Percentiles rank a stretch among this genome's conserved stretches.
Conservation (phyloP, 106 monocot species). For the Alisma plantagoaquatica region DNA sequence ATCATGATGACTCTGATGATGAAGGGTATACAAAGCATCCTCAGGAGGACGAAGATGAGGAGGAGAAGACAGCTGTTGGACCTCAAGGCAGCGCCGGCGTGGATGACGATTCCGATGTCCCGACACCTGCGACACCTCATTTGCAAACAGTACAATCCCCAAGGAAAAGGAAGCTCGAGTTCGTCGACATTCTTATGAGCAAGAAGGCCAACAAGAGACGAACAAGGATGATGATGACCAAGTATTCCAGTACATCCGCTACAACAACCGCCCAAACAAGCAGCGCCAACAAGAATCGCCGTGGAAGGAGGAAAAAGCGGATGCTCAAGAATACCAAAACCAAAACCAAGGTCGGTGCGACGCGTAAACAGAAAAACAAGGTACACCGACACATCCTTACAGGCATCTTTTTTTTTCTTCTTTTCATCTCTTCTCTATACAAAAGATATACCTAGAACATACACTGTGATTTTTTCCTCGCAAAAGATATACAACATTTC, state of each 20-base stretch:
- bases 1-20: no score
- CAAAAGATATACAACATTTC: no score
- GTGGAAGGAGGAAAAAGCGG: neutral
- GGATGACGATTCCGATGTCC: neutral
- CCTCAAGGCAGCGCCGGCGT: no score
- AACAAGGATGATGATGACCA: neutral
- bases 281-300: no score
- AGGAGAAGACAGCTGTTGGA: neutral
- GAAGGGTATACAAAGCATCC: neutral
- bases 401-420: neutral
- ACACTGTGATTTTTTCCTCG: no score
- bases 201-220: neutral
- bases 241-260: no score
- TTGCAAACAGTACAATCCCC: neutral
- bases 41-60: neutral
- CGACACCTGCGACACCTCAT: no score
- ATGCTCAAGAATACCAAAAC: neutral
- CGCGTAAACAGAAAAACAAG: neutral
- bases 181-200: neutral
- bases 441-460: no score
- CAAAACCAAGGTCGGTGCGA: neutral
- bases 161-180: neutral
- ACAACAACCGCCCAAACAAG: no score
- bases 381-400: neutral
- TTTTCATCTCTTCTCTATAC: neutral